Evolutionary conservation across 495 filamentous ascomycete genomes (phyloP).

Genomic region (Choiromyces venosus): DNA sequence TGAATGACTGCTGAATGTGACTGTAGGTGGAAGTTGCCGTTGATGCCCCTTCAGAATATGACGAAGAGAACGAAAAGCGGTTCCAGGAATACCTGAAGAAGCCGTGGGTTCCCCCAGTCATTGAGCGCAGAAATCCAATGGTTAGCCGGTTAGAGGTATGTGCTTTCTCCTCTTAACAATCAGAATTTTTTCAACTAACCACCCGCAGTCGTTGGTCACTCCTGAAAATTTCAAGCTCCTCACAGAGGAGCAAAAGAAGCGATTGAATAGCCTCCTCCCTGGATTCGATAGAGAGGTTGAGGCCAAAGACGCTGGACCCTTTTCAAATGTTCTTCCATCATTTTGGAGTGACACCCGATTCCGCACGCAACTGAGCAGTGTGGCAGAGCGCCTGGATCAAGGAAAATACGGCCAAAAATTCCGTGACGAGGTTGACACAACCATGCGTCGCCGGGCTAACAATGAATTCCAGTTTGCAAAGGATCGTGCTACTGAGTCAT

Average conservation of each 20-base stretch:
- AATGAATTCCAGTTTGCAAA: conserved; percentile 70
- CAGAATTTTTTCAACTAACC: background rate
- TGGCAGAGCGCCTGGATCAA: background rate
- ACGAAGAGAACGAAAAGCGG: too few relatives aligned
- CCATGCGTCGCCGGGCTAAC: conserved; percentile 47
- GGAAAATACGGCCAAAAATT: background rate
- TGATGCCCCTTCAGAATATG: too few relatives aligned
- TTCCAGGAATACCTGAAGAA: background rate
- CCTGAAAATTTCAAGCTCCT: background rate
- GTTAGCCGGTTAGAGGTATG: background rate
- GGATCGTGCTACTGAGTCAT: conserved; percentile 58
- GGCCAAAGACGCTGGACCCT: too few relatives aligned
- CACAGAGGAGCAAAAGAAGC: background rate
- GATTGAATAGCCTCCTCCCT: background rate
- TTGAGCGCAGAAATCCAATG: background rate
- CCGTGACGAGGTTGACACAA: background rate
- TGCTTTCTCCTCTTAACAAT: background rate
- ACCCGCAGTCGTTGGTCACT: background rate
- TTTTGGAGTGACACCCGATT: background rate
- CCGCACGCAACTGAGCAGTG: background rate
- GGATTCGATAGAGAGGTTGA: background rate
- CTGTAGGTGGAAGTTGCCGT: too few relatives aligned
- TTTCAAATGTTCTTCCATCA: background rate
- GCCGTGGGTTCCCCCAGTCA: background rate
- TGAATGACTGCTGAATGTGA: too few relatives aligned